Evolutionary conservation across 805 yeast genomes (phyloP), one percentile per base, ranked within the genome.

Genomic region (Millerozyma acaciae): DNA sequence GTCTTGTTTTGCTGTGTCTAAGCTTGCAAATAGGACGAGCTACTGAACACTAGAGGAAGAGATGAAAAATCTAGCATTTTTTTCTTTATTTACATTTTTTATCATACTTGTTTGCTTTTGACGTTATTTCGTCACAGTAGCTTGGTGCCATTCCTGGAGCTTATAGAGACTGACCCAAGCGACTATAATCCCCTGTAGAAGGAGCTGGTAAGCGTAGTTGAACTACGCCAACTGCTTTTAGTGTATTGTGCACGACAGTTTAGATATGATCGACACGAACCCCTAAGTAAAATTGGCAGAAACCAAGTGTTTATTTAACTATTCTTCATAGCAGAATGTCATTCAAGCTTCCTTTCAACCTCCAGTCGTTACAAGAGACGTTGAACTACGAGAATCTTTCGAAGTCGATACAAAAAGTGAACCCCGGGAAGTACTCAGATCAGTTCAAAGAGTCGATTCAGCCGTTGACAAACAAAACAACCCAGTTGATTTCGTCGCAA

Each of bases 391-490:
- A 61, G 30, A 69, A 65, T 43, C 52, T 55, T 40, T 59, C 62
- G 37, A 58, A 58, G 42, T 55, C 62, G 14, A 49, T 65, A 28
- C 56, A 58, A 28, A 57, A 53, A 35, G 63, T 60, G 32, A 53
- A 55, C 35, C 55, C 66, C 10, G 60, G 58, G 21, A 68, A 66
- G 38, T 62, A 69, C 20, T 71, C 69, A 13, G 73, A 60, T 40
- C 73, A 62, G 42, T 55, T 75, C 48, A 63, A 55, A 37, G 62
- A 62, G 38, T 53, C 67, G 7, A 48, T 66, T 37, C 68, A 71
- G 38, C 82, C 84, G 29, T 67, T 76, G 40, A 66, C 83, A 25
- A 65, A 74, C 49, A 69, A 82, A 51, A 79, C 84, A 7, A 67
- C 73, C 9, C 68, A 78, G 47, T 67, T 76, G 32, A 62, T 81